These are phyloP conservation scores for Botryotinia convoluta DNA, from an alignment of 2,329 filamentous ascomycete genomes.

Conservation along the genomic window DNA sequence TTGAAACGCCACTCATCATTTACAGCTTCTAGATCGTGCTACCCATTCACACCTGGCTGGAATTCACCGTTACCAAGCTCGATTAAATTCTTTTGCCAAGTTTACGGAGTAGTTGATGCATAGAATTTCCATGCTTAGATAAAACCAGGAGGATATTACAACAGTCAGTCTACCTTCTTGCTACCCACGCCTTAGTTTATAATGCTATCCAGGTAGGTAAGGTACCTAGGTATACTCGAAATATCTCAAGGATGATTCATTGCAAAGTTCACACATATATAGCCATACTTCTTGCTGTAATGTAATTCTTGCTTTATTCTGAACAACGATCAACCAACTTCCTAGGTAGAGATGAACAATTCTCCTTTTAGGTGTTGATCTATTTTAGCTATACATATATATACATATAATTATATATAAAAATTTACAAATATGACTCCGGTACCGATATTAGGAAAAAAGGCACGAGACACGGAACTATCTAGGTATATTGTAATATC, in stretches of 20 bases:
- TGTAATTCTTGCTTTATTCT: not conserved
- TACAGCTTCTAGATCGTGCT: not conserved
- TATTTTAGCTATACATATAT: not conserved
- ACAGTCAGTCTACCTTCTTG: not conserved
- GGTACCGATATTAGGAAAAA: not conserved
- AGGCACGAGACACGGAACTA: slow-evolving; percentile 2
- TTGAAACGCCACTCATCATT: slow-evolving; percentile 1
- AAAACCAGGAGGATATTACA: not conserved
- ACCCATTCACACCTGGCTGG: not conserved
- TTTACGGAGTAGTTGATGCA: not conserved
- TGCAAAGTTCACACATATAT: not conserved
- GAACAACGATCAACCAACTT: not conserved
- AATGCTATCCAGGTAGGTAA: too few relatives aligned
- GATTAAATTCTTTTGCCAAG: not conserved
- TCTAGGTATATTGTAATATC: not conserved
- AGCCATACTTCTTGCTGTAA: not conserved
- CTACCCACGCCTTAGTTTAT: not conserved
- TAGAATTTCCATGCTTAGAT: not conserved
- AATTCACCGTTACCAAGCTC: not conserved
- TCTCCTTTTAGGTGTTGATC: not conserved
- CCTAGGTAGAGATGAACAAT: not conserved
- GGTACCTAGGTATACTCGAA: not conserved
- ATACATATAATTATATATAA: not conserved
- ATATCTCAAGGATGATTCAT: not conserved
- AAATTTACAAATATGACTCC: not conserved